phyloP scores from a whole-genome alignment of 768 basidiomycete species.

The Trametes cinnabarina region DNA sequence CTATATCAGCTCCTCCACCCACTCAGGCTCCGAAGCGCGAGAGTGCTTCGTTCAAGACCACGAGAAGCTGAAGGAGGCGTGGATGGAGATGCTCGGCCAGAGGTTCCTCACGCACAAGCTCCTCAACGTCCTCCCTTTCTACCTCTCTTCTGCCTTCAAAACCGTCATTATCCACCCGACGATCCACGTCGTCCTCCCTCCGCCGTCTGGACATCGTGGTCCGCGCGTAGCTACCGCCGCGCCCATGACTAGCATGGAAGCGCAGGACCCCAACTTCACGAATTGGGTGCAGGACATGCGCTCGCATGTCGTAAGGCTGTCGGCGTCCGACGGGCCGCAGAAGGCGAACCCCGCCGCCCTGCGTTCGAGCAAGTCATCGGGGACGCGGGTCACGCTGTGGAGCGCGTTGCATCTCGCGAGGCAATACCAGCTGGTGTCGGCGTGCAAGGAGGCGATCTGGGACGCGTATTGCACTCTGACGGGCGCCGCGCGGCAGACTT shows the following conservation, averaged over 20 bases:
- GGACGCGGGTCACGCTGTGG: constrained; percentile 41
- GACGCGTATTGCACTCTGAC: constrained; percentile 54
- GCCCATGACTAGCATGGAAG: neutral
- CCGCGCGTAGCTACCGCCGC: neutral
- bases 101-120: constrained; percentile 55
- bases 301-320: neutral
- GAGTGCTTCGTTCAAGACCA: constrained; percentile 52
- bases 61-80: constrained; percentile 55
- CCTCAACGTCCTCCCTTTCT: constrained; percentile 63
- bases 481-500: constrained; percentile 24
- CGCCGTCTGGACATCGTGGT: constrained; percentile 11
- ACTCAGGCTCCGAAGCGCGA: constrained; percentile 6
- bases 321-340: neutral
- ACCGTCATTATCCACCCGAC: constrained; percentile 50
- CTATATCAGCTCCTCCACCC: constrained; percentile 1
- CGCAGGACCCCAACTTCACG: neutral
- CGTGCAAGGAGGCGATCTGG: constrained; percentile 73
- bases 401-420: constrained; percentile 66
- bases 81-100: constrained; percentile 63
- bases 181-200: constrained; percentile 54
- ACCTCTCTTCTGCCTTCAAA: constrained; percentile 56
- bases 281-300: constrained; percentile 12
- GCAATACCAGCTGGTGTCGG: constrained; percentile 51
- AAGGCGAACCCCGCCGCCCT: neutral
- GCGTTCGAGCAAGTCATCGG: constrained; percentile 15